These are phyloP conservation scores for Grigorovia humatica DNA, from an alignment of 805 yeast species.

Conservation along the genomic window DNA sequence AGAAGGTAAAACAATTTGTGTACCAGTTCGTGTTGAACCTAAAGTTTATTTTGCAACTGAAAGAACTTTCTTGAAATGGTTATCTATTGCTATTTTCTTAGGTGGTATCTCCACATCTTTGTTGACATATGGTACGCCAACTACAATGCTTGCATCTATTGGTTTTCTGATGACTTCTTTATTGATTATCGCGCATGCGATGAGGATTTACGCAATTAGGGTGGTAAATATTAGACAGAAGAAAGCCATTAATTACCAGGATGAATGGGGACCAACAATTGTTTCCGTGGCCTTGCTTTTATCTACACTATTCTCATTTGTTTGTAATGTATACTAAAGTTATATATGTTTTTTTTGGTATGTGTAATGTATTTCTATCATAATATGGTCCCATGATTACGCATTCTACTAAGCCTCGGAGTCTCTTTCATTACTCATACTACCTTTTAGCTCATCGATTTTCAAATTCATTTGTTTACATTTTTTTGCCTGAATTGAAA, in stretches of 20 bases:
- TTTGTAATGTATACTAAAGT: slow-evolving; percentile 27
- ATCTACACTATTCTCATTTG: slow-evolving; percentile 53
- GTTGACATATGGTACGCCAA: slow-evolving; percentile 69
- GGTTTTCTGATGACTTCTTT: slow-evolving; percentile 80
- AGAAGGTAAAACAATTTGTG: slow-evolving; percentile 77
- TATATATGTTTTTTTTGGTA: background rate
- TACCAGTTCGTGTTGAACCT: slow-evolving; percentile 95
- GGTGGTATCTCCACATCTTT: slow-evolving; percentile 85
- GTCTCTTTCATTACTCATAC: background rate
- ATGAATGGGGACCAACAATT: slow-evolving; percentile 75
- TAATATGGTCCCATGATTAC: too few relatives aligned
- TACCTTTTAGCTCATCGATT: background rate
- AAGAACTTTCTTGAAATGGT: slow-evolving; percentile 89
- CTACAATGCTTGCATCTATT: slow-evolving; percentile 70
- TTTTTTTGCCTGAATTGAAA: background rate
- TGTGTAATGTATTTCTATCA: background rate
- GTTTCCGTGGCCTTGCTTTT: slow-evolving; percentile 66
- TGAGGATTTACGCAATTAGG: slow-evolving; percentile 68
- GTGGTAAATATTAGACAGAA: slow-evolving; percentile 74
- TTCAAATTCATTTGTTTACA: background rate
- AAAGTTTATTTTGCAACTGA: slow-evolving; percentile 98
- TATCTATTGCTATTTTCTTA: slow-evolving; percentile 78
- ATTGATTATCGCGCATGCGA: slow-evolving; percentile 60
- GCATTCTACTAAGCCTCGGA: too few relatives aligned
- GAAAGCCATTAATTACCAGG: slow-evolving; percentile 77